These are phyloP conservation scores for Crithidia acanthocephali DNA, from an alignment of 208 protist genomes.

Conservation along the genomic window DNA sequence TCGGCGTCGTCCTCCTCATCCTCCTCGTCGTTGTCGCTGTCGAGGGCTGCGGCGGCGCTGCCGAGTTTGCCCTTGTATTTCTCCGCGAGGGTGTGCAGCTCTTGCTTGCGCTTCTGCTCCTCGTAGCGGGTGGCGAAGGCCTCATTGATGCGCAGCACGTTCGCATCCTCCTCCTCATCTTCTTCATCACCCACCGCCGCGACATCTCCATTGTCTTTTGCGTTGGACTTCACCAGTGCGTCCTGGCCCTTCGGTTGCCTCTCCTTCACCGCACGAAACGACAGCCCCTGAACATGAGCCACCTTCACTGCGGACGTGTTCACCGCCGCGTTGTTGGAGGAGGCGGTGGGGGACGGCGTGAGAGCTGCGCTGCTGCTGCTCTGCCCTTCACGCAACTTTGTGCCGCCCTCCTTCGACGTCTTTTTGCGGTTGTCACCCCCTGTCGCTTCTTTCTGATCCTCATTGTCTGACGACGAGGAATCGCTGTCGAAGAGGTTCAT, in stretches of 20 bases:
- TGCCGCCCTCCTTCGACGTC: neutral
- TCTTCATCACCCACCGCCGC: neutral
- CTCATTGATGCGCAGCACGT: conserved; percentile 71
- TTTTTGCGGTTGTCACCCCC: too few species aligned
- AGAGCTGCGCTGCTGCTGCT: neutral
- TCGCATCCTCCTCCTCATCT: conserved; percentile 18
- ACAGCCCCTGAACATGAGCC: conserved; percentile 25
- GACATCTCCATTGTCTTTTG: neutral
- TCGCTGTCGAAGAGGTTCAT: conserved; percentile 42
- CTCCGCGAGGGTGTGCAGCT: conserved; percentile 81
- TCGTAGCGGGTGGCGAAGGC: conserved; percentile 86
- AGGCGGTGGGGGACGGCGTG: neutral
- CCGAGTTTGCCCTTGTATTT: conserved; percentile 79
- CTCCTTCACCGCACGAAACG: conserved; percentile 12
- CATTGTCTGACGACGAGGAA: conserved; percentile 23
- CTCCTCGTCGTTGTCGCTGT: conserved; percentile 32
- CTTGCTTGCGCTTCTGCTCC: conserved; percentile 89
- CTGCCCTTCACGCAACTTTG: neutral
- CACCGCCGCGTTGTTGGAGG: neutral
- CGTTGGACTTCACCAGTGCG: neutral
- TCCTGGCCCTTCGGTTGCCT: conserved; percentile 6
- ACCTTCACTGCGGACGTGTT: neutral
- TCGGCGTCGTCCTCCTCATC: conserved; percentile 74
- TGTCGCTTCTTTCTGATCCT: conserved; percentile 3
- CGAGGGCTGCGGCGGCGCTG: conserved; percentile 14